Percentiles rank a stretch among this genome's conserved stretches.
These are phyloP conservation scores for Circinella minor DNA, from an alignment of 371 early-diverging fungal genomes.

Conservation along the genomic window DNA sequence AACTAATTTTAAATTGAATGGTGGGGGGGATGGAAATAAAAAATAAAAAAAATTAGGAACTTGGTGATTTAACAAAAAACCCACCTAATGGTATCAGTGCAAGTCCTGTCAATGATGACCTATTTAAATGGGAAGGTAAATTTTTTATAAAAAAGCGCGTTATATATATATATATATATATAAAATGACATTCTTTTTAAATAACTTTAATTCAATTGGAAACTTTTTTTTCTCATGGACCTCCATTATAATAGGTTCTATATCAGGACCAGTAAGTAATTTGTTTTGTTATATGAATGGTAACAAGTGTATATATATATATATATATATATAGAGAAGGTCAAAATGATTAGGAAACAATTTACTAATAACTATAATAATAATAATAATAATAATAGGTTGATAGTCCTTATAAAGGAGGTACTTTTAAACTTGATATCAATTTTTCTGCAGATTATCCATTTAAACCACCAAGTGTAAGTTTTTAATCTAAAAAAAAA, in stretches of 20 bases:
- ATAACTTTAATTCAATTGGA: too few species aligned
- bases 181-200: too few species aligned
- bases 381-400: slow-evolving; percentile 21
- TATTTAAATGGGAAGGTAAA: slow-evolving; percentile 81
- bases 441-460: slow-evolving; percentile 88
- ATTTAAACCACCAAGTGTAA: slow-evolving; percentile 90
- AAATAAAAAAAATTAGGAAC: slow-evolving; percentile 56
- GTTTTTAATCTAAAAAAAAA: too few species aligned
- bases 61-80: slow-evolving; percentile 69
- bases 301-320: too few species aligned
- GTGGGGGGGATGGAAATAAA: too few species aligned
- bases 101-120: slow-evolving; percentile 65
- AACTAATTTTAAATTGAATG: too few species aligned
- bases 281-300: not conserved
- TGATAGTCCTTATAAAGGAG: slow-evolving; percentile 83
- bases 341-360: too few species aligned
- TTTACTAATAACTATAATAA: too few species aligned
- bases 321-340: not conserved
- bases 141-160: too few species aligned
- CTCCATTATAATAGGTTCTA: not conserved
- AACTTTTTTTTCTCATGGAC: not conserved
- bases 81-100: slow-evolving; percentile 71
- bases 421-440: slow-evolving; percentile 82
- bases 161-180: too few species aligned
- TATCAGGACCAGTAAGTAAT: slow-evolving; percentile 44